Evolutionary conservation across 2,329 filamentous ascomycete species (phyloP), one percentile per base, ranked within the genome.

Genomic region (Mycosphaerella sp.): DNA sequence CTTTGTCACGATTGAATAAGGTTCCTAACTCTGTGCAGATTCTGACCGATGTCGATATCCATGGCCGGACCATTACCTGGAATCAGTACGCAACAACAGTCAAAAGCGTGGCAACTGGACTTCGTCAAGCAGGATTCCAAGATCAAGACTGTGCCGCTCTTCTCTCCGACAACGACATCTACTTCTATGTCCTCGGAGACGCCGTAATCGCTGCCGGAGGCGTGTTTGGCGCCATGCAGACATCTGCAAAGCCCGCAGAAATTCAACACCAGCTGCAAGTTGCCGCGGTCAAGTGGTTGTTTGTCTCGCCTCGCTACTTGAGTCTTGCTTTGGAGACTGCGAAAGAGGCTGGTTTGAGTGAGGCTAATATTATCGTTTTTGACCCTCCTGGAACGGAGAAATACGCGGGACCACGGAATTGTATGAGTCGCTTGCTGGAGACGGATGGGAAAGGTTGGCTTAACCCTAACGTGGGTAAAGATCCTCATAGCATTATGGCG

Each of bases 401-500:
- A 12, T 21, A 8, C 3, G 9, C 26, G 1, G 14, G n/a, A 12
- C n/a, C 12, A 2, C 10, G 36, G 26, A 17, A n/a, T 9, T 23
- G 17, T 6, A 12, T 48, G 26, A 48, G 40, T 39, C 43, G 17
- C 8, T 23, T 50, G 26, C 29, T 55, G 48, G 31, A 29, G 31
- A 21, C 39, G 12, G 23, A 65, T 80, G 12, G 55, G 79, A 42
- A 44, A 66, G 1, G 58, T 72, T 48, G 72, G 73, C 10, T 73
- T 78, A 57, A 62, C 69, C 4, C 71, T 75, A 61, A 64, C 62
- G n/a, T 65, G 48, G 23, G 71, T 68, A 54, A 74, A 70, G 59
- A 71, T 64, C 56, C 83, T 75, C 2, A 71, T 69, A 7, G 81
- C 72, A n/a, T 77, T 66, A 58, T 50, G 48, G 48, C 48, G 31